A percentile compares a stretch with the other conserved stretches of the same genome.
Evolutionary conservation across 768 basidiomycete genomes (phyloP).

Genomic region (Mycena alexandri): DNA sequence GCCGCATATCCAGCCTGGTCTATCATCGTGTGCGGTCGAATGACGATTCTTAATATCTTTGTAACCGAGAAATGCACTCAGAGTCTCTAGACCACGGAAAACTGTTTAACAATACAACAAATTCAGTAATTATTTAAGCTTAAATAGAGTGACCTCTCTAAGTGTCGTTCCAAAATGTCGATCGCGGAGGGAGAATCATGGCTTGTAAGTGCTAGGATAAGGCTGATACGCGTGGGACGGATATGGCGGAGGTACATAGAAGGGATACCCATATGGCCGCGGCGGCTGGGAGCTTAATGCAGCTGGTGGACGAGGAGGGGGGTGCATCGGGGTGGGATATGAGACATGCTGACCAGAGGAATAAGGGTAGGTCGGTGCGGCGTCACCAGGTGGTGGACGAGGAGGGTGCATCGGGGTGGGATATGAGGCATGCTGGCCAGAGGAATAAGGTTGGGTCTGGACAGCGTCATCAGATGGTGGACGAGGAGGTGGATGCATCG

Average conservation of each 20-base stretch:
- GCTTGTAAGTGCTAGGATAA: constrained; percentile 19
- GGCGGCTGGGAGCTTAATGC: background rate
- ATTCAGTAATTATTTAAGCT: constrained; percentile 16
- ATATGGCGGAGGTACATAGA: constrained; percentile 31
- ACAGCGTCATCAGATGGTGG: too few species aligned
- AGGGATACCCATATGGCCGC: constrained; percentile 20
- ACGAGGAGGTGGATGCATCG: constrained; percentile 6
- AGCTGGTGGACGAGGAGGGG: constrained; percentile 16
- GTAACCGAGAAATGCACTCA: too few species aligned
- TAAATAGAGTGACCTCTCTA: constrained; percentile 27
- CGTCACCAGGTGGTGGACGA: constrained; percentile 1
- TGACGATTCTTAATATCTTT: too few species aligned
- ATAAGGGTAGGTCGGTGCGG: constrained; percentile 10
- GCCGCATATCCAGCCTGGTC: too few species aligned
- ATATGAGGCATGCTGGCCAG: constrained; percentile 18
- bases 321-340: constrained; percentile 8
- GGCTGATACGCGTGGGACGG: constrained; percentile 27
- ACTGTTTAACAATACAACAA: constrained; percentile 25
- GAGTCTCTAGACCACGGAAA: background rate
- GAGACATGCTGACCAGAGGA: constrained; percentile 18
- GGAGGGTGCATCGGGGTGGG: constrained; percentile 5
- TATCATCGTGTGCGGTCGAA: too few species aligned
- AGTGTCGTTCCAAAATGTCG: constrained; percentile 9
- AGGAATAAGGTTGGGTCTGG: constrained; percentile 11
- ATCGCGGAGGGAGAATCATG: constrained; percentile 10